Percentiles rank a stretch among this genome's conserved stretches.
phyloP scores from a whole-genome alignment of 1,284 basidiomycete species.

The Hypsizygus ulmarius region DNA sequence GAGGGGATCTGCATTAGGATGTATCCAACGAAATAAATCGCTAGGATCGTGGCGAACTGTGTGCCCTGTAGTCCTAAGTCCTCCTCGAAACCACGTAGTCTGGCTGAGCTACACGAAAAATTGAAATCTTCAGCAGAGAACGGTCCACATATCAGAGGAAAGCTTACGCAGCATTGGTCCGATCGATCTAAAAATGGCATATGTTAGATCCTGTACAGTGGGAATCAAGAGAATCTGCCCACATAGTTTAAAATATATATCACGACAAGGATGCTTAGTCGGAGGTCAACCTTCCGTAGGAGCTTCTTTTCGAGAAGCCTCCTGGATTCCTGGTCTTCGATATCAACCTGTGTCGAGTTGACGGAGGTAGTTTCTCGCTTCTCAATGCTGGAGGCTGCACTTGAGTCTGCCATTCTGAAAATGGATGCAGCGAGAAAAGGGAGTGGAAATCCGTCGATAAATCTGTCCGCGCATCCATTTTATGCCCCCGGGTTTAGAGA shows the following conservation, averaged over 20 bases:
- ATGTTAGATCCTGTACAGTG: not conserved
- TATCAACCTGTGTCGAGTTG: not conserved
- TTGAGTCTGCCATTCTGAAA: too few relatives aligned
- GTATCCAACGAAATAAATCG: conserved; percentile 26
- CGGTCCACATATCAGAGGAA: too few relatives aligned
- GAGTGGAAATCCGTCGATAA: too few relatives aligned
- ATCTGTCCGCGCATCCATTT: too few relatives aligned
- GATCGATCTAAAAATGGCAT: conserved; percentile 21
- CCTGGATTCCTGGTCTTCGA: conserved; percentile 5
- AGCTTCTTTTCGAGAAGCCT: conserved; percentile 19
- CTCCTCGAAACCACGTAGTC: conserved; percentile 25
- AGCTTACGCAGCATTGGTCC: conserved; percentile 22
- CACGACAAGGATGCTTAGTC: conserved; percentile 25
- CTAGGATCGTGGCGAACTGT: conserved; percentile 23
- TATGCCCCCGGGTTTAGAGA: too few relatives aligned
- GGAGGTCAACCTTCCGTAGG: conserved; percentile 22
- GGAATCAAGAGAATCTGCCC: not conserved
- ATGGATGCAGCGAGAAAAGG: too few relatives aligned
- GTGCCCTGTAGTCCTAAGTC: conserved; percentile 22
- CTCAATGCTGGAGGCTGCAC: too few relatives aligned
- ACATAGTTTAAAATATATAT: conserved; percentile 26
- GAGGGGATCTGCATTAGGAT: conserved; percentile 29
- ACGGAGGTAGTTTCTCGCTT: too few relatives aligned
- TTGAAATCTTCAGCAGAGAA: not conserved
- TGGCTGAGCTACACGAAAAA: conserved; percentile 18